Conservation (phyloP, 306 rosid species). For the Cucurbita ficifolia region DNA sequence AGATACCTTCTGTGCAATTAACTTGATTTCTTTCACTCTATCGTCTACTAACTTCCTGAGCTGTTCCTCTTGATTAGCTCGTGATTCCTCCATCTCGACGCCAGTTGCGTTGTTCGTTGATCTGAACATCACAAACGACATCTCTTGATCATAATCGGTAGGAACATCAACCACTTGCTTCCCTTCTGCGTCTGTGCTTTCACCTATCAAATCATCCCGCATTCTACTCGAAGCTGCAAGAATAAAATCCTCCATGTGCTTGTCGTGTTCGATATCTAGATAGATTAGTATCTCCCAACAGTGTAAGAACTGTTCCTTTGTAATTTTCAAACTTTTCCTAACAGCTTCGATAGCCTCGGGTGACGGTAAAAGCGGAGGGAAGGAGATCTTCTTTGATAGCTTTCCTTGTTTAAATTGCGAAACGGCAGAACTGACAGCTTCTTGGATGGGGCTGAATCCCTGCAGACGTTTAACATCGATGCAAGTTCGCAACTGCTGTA, state of each 20-base stretch:
- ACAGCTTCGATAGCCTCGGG: slow-evolving; percentile 39
- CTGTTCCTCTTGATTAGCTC: slow-evolving; percentile 55
- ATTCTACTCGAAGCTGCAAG: slow-evolving; percentile 45
- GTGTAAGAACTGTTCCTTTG: slow-evolving; percentile 67
- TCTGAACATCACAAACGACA: slow-evolving; percentile 65
- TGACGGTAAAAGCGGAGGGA: slow-evolving; percentile 49
- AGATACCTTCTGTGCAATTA: slow-evolving; percentile 51
- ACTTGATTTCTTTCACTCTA: slow-evolving; percentile 57
- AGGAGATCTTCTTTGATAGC: slow-evolving; percentile 49
- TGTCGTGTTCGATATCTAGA: slow-evolving; percentile 52
- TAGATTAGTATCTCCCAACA: slow-evolving; percentile 90
- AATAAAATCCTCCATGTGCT: slow-evolving; percentile 51
- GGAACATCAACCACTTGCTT: slow-evolving; percentile 55
- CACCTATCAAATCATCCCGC: slow-evolving; percentile 70
- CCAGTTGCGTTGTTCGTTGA: slow-evolving; percentile 23
- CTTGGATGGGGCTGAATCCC: slow-evolving; percentile 36
- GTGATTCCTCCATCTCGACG: slow-evolving; percentile 46
- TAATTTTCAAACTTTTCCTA: slow-evolving; percentile 53
- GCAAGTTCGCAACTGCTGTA: slow-evolving; percentile 71
- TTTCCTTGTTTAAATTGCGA: slow-evolving; percentile 46
- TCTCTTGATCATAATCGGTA: slow-evolving; percentile 31
- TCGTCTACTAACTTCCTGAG: slow-evolving; percentile 56
- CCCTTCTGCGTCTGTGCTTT: slow-evolving; percentile 50
- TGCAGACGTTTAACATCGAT: slow-evolving; percentile 52
- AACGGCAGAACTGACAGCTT: slow-evolving; percentile 35